Conservation (phyloP, 257 asterid species). For the Plantago ovata region DNA sequence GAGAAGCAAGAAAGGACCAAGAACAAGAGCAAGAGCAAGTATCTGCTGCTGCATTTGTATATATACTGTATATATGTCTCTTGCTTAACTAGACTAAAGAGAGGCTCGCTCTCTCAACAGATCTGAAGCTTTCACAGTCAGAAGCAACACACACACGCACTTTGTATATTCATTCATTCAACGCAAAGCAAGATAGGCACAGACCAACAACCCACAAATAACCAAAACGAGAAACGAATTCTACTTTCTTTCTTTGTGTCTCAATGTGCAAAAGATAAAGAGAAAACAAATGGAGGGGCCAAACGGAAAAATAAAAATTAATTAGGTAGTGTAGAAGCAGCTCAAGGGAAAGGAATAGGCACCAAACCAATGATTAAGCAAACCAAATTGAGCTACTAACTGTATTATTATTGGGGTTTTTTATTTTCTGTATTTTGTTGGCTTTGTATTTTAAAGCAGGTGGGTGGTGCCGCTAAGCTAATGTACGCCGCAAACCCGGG, state of each 20-base stretch:
- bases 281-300: constrained; percentile 21
- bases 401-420: neutral
- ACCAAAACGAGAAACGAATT: constrained; percentile 14
- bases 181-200: constrained; percentile 23
- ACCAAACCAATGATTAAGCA: constrained; percentile 35
- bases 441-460: constrained; percentile 9
- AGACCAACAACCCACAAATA: constrained; percentile 35
- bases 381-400: too few species aligned
- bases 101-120: constrained; percentile 35
- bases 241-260: constrained; percentile 13
- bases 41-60: constrained; percentile 1
- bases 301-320: constrained; percentile 11
- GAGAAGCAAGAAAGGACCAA: neutral
- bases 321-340: constrained; percentile 28
- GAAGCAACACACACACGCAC: neutral
- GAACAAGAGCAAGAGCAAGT: constrained; percentile 20
- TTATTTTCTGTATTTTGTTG: too few species aligned
- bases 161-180: constrained; percentile 23
- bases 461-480: too few species aligned
- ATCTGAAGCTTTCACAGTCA: constrained; percentile 35
- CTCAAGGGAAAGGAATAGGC: constrained; percentile 20
- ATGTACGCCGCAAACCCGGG: constrained; percentile 27
- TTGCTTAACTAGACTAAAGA: too few species aligned
- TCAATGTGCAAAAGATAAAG: neutral
- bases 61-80: too few species aligned